Evolutionary conservation across 2,329 filamentous ascomycete genomes (phyloP).

Genomic region (Leptographium procerum): DNA sequence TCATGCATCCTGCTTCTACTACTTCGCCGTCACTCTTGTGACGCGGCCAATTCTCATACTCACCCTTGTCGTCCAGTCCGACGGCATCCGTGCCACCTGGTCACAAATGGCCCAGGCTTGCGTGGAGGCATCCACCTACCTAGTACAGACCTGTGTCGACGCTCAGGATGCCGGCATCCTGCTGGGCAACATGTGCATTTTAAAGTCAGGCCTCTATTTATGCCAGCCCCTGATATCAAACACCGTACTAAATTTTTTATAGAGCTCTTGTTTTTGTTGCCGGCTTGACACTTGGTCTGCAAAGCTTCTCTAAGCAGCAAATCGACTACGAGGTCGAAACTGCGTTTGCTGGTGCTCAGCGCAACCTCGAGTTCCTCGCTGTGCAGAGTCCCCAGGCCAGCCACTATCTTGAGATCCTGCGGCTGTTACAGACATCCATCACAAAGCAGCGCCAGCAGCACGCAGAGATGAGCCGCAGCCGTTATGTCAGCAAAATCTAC

Average conservation of each 20-base stretch:
- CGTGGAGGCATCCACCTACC: slow-evolving; percentile 11
- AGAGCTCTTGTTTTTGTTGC: slow-evolving; percentile 45
- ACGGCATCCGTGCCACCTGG: slow-evolving; percentile 1
- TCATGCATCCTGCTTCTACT: slow-evolving; percentile 13
- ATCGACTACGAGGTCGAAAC: slow-evolving; percentile 9
- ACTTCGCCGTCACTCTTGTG: slow-evolving; percentile 14
- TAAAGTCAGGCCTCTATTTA: not conserved
- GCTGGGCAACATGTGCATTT: slow-evolving; percentile 10
- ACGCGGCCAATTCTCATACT: slow-evolving; percentile 12
- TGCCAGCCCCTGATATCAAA: too few relatives aligned
- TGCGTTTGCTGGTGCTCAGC: slow-evolving; percentile 10
- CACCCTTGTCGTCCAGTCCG: slow-evolving; percentile 1
- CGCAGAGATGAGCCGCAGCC: slow-evolving; percentile 30
- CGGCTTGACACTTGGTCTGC: slow-evolving; percentile 42
- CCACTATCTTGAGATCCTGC: slow-evolving; percentile 13
- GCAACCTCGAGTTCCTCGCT: slow-evolving; percentile 4
- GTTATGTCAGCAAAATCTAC: slow-evolving; percentile 18
- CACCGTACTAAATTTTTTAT: not conserved
- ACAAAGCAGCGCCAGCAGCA: slow-evolving; percentile 4
- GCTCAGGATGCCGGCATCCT: slow-evolving; percentile 9
- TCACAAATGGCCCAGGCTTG: slow-evolving; percentile 12
- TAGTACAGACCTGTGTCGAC: slow-evolving; percentile 13
- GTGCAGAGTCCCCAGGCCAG: slow-evolving; percentile 11
- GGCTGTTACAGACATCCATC: slow-evolving; percentile 12
- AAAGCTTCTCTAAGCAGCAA: not conserved